These are phyloP conservation scores for Solanum aculeatissimum DNA, from an alignment of 305 asterid species.

Conservation along the genomic window DNA sequence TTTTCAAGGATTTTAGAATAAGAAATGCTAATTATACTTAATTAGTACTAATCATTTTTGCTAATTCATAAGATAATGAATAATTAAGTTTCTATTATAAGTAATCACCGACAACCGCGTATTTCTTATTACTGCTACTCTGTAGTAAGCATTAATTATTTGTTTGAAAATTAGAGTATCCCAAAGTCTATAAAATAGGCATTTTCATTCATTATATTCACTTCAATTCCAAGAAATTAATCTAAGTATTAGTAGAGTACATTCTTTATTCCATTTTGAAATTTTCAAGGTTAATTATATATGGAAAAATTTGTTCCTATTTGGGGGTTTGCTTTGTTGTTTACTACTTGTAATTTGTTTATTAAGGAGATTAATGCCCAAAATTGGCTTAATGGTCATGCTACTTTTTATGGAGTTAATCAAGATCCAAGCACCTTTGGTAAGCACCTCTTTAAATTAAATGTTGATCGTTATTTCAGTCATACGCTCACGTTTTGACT, in stretches of 20 bases:
- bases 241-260: neutral
- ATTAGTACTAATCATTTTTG: neutral
- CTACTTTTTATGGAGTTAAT: slow-evolving; percentile 55
- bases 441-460: slow-evolving; percentile 1
- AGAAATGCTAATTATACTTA: neutral
- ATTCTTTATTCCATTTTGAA: neutral
- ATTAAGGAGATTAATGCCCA: slow-evolving; percentile 21
- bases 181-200: neutral
- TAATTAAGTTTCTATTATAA: neutral
- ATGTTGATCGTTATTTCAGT: no score
- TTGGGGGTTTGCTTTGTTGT: slow-evolving; percentile 10
- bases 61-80: neutral
- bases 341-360: slow-evolving; percentile 11
- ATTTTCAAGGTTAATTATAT: neutral
- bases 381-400: slow-evolving; percentile 44
- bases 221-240: neutral
- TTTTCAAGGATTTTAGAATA: neutral
- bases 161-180: neutral
- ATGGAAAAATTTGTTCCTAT: slow-evolving; percentile 3
- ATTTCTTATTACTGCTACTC: neutral
- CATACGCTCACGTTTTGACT: no score
- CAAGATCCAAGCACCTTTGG: slow-evolving; percentile 60
- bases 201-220: neutral
- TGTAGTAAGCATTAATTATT: neutral
- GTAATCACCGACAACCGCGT: slow-evolving; percentile 64